phyloP scores from a whole-genome alignment of 768 basidiomycete genomes.

The Kwoniella mangroviensis region DNA sequence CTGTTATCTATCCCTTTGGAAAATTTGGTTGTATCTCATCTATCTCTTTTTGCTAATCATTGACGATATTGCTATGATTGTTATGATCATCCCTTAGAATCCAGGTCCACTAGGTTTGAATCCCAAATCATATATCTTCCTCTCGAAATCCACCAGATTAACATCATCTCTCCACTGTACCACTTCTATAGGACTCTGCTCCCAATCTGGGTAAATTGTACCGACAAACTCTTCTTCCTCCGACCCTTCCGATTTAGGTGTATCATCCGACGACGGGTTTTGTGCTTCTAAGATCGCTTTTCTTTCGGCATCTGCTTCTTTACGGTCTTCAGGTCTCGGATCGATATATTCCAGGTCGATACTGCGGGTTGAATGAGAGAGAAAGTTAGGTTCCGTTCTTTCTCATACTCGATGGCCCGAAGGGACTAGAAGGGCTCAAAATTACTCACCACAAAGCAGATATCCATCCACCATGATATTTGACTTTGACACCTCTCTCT shows the following conservation, averaged over 20 bases:
- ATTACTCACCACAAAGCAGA: constrained; percentile 50
- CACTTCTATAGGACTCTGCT: constrained; percentile 47
- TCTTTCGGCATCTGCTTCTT: constrained; percentile 31
- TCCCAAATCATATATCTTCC: constrained; percentile 49
- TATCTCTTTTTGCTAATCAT: too few relatives aligned
- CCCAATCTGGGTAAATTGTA: constrained; percentile 43
- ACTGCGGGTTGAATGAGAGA: constrained; percentile 21
- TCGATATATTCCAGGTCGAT: constrained; percentile 53
- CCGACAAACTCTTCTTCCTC: constrained; percentile 23
- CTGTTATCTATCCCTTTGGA: background rate
- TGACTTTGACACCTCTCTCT: constrained; percentile 48
- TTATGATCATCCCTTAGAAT: constrained; percentile 26
- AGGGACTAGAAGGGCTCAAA: too few relatives aligned
- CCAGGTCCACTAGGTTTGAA: constrained; percentile 50
- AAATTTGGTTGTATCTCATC: background rate
- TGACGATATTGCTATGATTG: too few relatives aligned
- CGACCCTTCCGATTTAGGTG: constrained; percentile 20
- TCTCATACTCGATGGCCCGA: too few relatives aligned
- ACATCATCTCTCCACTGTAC: constrained; percentile 44
- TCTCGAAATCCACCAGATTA: constrained; percentile 41
- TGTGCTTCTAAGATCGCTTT: constrained; percentile 24
- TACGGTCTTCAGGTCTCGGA: constrained; percentile 39
- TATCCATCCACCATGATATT: constrained; percentile 52
- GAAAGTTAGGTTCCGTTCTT: background rate
- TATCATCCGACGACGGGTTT: constrained; percentile 8